phyloP scores from a whole-genome alignment of 1,139 yeast species.

The Suhomyces choctaworum region DNA sequence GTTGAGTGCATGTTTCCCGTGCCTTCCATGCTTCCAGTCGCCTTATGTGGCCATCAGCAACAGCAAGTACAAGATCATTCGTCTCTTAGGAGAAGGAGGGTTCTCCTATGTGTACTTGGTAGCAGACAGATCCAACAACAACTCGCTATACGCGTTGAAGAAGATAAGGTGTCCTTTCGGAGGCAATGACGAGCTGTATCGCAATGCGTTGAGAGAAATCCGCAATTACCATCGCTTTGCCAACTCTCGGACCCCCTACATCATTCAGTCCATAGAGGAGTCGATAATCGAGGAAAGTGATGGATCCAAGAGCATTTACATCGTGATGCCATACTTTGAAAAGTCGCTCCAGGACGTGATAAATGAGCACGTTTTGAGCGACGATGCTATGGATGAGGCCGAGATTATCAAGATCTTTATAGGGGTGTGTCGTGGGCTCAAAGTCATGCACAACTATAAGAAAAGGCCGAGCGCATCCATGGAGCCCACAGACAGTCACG shows the following conservation, averaged over 20 bases:
- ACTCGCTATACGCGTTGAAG: slow-evolving; percentile 69
- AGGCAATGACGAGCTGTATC: slow-evolving; percentile 57
- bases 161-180: slow-evolving; percentile 90
- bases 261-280: slow-evolving; percentile 71
- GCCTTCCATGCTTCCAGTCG: slow-evolving; percentile 41
- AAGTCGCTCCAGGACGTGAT: slow-evolving; percentile 76
- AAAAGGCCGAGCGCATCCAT: slow-evolving; percentile 18
- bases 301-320: slow-evolving; percentile 76
- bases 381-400: slow-evolving; percentile 52
- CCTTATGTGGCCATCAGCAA: slow-evolving; percentile 56
- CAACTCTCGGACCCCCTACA: slow-evolving; percentile 55
- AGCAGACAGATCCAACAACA: slow-evolving; percentile 42
- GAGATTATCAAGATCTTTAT: slow-evolving; percentile 63
- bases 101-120: slow-evolving; percentile 88
- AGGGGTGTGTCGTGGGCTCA: slow-evolving; percentile 74
- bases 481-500: slow-evolving; percentile 25
- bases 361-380: slow-evolving; percentile 60
- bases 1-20: slow-evolving; percentile 40
- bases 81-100: slow-evolving; percentile 86
- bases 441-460: slow-evolving; percentile 72
- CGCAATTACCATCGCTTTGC: slow-evolving; percentile 70
- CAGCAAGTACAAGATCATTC: slow-evolving; percentile 54
- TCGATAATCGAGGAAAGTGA: slow-evolving; percentile 69
- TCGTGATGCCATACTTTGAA: slow-evolving; percentile 75
- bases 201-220: slow-evolving; percentile 73